Base-by-base conservation (phyloP, 768 basidiomycete genomes). In the Xerocomellus dryophilus region DNA sequence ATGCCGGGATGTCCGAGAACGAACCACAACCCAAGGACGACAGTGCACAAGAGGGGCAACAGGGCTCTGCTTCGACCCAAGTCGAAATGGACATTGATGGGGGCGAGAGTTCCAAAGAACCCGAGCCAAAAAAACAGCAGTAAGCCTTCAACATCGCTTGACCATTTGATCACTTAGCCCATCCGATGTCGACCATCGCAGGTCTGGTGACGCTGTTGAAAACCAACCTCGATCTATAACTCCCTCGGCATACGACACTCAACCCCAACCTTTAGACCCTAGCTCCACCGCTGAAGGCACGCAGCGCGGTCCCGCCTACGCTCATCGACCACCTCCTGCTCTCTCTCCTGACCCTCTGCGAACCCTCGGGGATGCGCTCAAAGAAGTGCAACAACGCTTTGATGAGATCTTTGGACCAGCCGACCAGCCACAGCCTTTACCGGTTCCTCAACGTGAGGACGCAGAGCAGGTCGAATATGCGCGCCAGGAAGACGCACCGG, bases 361-460 rank as follows among this genome's bases (percentile, higher is more conserved):
- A 46, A 88, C 83, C 58, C 82, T 94, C 3, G 93, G 93, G 29
- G 93, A 97, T 63, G 81, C 88, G 0, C 69, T 91, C 47, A 82
- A 87, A 59, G 88, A 95, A 61, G 87, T 95, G 50, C 84, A 81
- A 45, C 83, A 88, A 56, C 84, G 86, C n/a, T 83, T 93, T 59
- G 84, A 94, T 53, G 88, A 92, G 54, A 96, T 98, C 55, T 72
- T 88, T 50, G 74, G 77, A 52, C 67, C 72, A 11, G 66, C 68
- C 0, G 74, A 80, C 50, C 66, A 66, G 32, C 43, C 58, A 17
- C 63, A 67, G 8, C 56, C 67, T 29, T 67, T 71, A 3, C 71
- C 67, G 47, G 56, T 65, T 18, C 73, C 75, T 39, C 74, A 79
- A 35, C 66, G 72, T 0, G 69, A 64, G 10, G 68, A 71, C 15